Evolutionary conservation across 192 early-diverging fungal species (phyloP).

Genomic region (Backusella circina): DNA sequence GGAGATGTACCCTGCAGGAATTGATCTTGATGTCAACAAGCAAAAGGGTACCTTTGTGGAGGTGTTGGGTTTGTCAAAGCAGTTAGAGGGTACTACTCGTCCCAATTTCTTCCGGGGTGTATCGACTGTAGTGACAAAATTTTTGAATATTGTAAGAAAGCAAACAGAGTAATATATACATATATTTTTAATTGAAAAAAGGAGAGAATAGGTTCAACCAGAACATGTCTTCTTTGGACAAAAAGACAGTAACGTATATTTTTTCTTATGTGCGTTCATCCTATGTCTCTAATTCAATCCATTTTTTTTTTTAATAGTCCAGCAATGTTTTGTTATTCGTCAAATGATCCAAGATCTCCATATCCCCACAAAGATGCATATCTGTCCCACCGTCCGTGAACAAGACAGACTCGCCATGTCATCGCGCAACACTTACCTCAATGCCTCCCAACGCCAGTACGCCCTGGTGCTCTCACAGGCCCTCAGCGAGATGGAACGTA

Average conservation of each 20-base stretch:
- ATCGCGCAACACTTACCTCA: constrained; percentile 85
- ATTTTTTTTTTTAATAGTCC: constrained; percentile 37
- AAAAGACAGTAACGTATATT: constrained; percentile 70
- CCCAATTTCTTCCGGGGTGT: constrained; percentile 98
- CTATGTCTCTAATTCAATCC: too few species aligned
- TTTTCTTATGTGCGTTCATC: not conserved
- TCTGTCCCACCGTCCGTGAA: constrained; percentile 76
- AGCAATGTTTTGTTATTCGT: constrained; percentile 83
- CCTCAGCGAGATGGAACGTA: constrained; percentile 47
- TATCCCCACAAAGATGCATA: constrained; percentile 69
- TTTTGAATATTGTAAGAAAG: constrained; percentile 74
- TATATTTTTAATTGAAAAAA: not conserved
- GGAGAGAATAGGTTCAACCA: constrained; percentile 53
- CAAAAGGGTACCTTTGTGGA: constrained; percentile 93
- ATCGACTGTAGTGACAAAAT: constrained; percentile 89
- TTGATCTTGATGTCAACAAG: constrained; percentile 68
- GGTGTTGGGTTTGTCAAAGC: constrained; percentile 82
- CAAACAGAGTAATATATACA: too few species aligned
- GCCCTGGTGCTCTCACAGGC: constrained; percentile 76
- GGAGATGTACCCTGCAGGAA: constrained; percentile 95
- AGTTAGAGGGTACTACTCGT: constrained; percentile 89
- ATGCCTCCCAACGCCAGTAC: constrained; percentile 57
- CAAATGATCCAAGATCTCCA: constrained; percentile 84
- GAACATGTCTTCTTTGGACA: constrained; percentile 89
- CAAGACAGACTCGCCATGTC: constrained; percentile 86